These are phyloP conservation scores for Apiotrichum domesticum DNA, from an alignment of 1,284 basidiomycete genomes.

Conservation along the genomic window DNA sequence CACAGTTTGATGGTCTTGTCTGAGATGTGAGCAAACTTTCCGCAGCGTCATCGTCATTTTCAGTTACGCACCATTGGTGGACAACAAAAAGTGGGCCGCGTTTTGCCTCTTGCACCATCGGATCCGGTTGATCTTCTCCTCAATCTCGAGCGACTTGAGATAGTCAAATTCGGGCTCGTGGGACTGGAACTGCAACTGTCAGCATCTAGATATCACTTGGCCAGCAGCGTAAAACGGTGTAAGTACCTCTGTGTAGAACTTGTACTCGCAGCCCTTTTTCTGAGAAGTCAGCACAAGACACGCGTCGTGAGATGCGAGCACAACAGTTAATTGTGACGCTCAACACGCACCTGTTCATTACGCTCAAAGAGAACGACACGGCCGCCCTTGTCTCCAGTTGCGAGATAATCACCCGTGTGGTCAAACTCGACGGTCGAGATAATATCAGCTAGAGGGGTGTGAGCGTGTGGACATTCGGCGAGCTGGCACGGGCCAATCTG, in stretches of 20 bases:
- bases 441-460: slow-evolving; percentile 71
- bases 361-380: slow-evolving; percentile 98
- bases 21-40: slow-evolving; percentile 39
- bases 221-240: background rate
- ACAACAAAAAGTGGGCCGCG: slow-evolving; percentile 91
- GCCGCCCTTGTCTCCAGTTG: slow-evolving; percentile 98
- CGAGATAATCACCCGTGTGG: slow-evolving; percentile 97
- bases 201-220: too few species aligned
- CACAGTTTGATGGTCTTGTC: slow-evolving; percentile 99
- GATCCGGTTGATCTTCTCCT: slow-evolving; percentile 99
- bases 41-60: slow-evolving; percentile 4
- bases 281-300: slow-evolving; percentile 32
- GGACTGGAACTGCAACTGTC: slow-evolving; percentile 63
- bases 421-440: slow-evolving; percentile 99
- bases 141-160: slow-evolving; percentile 98
- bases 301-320: too few species aligned
- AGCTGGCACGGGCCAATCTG: too few species aligned
- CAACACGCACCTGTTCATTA: slow-evolving; percentile 78
- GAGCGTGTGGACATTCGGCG: background rate
- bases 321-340: background rate
- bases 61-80: slow-evolving; percentile 75
- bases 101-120: slow-evolving; percentile 99
- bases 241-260: slow-evolving; percentile 88
- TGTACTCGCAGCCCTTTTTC: slow-evolving; percentile 99
- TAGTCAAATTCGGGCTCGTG: slow-evolving; percentile 99